phyloP scores from a whole-genome alignment of 148 eudicot species.

The Diospyros lotus region DNA sequence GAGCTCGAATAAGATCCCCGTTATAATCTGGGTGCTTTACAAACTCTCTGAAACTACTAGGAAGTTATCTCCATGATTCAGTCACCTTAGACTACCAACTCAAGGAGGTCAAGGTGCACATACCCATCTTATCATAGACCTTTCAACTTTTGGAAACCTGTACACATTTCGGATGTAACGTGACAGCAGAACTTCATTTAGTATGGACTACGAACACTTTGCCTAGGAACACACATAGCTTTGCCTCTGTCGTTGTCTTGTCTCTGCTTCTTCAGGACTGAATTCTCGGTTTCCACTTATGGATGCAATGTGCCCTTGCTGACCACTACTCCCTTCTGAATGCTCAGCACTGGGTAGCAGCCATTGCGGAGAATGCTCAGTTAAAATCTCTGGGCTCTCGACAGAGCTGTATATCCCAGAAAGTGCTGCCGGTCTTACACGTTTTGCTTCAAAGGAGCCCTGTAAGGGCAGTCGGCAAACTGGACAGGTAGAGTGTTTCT shows the following conservation, averaged over 20 bases:
- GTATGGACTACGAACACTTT: not conserved
- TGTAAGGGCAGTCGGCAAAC: constrained; percentile 65
- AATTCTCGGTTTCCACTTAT: not conserved
- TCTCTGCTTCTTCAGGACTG: constrained; percentile 8
- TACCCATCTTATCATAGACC: too few relatives aligned
- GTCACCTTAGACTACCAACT: not conserved
- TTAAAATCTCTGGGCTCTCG: constrained; percentile 12
- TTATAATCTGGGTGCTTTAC: not conserved
- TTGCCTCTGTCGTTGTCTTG: constrained; percentile 3
- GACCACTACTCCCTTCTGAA: not conserved
- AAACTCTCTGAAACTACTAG: not conserved
- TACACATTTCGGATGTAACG: not conserved
- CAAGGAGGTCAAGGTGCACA: too few relatives aligned
- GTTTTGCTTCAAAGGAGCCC: constrained; percentile 17
- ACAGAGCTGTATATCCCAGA: constrained; percentile 7
- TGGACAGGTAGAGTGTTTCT: constrained; percentile 66
- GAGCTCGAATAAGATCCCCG: not conserved
- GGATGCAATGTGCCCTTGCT: constrained; percentile 1
- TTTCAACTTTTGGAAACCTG: not conserved
- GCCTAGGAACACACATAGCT: not conserved
- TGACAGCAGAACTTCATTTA: not conserved
- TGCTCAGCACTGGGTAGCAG: constrained; percentile 2
- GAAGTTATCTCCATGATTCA: not conserved
- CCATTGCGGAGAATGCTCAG: constrained; percentile 19
- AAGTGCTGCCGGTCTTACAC: constrained; percentile 6